Evolutionary conservation across 495 filamentous ascomycete genomes (phyloP), one percentile per base, ranked within the genome.

Genomic region (Trichoderma erinaceum): DNA sequence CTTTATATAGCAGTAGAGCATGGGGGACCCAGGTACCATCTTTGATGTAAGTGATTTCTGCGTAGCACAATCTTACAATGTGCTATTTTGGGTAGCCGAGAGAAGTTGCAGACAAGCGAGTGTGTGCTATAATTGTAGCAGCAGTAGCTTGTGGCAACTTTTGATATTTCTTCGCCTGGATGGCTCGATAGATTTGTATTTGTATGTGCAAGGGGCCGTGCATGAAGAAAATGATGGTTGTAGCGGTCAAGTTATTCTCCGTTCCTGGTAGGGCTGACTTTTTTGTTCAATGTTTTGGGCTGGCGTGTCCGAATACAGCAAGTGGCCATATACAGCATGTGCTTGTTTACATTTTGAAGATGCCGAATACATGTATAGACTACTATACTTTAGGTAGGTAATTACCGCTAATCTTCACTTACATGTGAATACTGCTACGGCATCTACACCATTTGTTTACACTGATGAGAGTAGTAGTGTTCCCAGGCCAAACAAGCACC

Each of bases 31-130:
- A 4, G 29, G 29, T 29, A 11, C 11, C 5, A 10, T 21, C 43
- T 46, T 16, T 4, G 13, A 46, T 46, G 43, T 46, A 46, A 15
- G 18, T 46, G 12, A 15, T 11, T 16, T 46, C 21, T 21, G n/a
- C 18, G 10, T 18, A 52, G 21, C 16, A 8, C 48, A 21, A 8
- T n/a, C 21, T 4, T 1, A 52, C 18, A 52, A 16, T 4, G 16
- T 52, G 48, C 48, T 52, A 52, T 52, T 52, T 52, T 52, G 21
- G 43, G 43, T 18, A 46, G 43, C 43, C 43, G 43, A 46, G 43
- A 46, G 43, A 44, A 18, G 2, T 18, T 46, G 43, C 43, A 13
- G 48, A 52, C 48, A 52, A 52, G 48, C 48, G 48, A 52, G 5
- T 21, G 48, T 21, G 3, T 4, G n/a, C 48, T 11, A 52, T 52